phyloP scores from a whole-genome alignment of 768 basidiomycete species.

The Paxillus rubicundulus region DNA sequence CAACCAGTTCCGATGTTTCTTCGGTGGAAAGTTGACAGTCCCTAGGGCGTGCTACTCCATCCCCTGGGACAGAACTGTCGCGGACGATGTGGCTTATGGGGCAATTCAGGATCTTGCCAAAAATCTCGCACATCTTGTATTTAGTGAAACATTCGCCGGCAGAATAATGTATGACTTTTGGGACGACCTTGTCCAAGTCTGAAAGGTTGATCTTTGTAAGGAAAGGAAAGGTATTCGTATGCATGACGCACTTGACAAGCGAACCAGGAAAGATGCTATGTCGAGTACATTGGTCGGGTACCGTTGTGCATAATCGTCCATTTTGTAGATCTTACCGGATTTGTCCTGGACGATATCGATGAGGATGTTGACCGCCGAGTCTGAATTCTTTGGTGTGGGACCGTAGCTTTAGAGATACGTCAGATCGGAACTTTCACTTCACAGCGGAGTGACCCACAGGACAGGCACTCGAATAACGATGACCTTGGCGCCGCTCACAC shows the following conservation, averaged over 20 bases:
- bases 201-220: not conserved
- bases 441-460: slow-evolving; percentile 48
- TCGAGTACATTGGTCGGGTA: slow-evolving; percentile 92
- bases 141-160: slow-evolving; percentile 83
- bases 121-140: slow-evolving; percentile 85
- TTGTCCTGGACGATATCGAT: slow-evolving; percentile 85
- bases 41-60: slow-evolving; percentile 71
- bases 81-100: slow-evolving; percentile 75
- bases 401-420: slow-evolving; percentile 66
- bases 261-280: slow-evolving; percentile 80
- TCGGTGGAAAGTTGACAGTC: slow-evolving; percentile 77
- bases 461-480: slow-evolving; percentile 88
- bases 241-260: slow-evolving; percentile 57
- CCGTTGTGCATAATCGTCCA: slow-evolving; percentile 93
- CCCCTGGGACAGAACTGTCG: slow-evolving; percentile 63
- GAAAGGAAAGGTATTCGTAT: not conserved
- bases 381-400: slow-evolving; percentile 76
- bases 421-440: not conserved
- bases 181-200: slow-evolving; percentile 34
- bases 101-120: slow-evolving; percentile 65
- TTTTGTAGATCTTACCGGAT: slow-evolving; percentile 84
- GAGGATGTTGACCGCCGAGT: slow-evolving; percentile 87
- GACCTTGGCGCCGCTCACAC: slow-evolving; percentile 52
- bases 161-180: slow-evolving; percentile 81
- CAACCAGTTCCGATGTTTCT: slow-evolving; percentile 68